Base-by-base conservation (phyloP, 345 rosid genomes). In the Sonneratia alba region DNA sequence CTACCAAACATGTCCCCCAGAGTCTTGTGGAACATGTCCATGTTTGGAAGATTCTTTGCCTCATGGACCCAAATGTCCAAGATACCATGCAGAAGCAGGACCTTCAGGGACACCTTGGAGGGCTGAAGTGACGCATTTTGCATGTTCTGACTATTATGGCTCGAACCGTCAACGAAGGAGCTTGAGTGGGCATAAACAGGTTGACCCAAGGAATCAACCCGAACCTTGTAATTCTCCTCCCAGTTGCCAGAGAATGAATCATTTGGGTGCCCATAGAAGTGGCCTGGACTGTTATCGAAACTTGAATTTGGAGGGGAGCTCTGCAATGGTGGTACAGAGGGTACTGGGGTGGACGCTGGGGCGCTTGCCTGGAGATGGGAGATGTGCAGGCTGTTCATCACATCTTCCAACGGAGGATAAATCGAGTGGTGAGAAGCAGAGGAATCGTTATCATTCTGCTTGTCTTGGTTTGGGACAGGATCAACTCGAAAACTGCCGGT, bases 1-100 rank as follows among this genome's bases (percentile, higher is more conserved):
- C 83, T 84, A 62, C 82, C 86, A 71, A 91, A 83, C 78, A 94
- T 68, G 73, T 88, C 89, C 16, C 93, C 98, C 67, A 94, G 69
- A 19, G 96, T 91, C 78, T 79, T 94, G 64, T 87, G 96, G 76
- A 94, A 87, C 85, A 87, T 78, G 77, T 91, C 98, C 97, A 91
- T 88, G 82, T 94, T 94, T 64, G 97, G 98, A 65, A 94, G 97
- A 81, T 86, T 86, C 67, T 69, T 83, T 3, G 98, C 97, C 69
- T 83, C 82, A 76, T 61, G 75, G 45, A 94, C 83, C 87, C 84
- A 86, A 53, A 91, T 88, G 78, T 94, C 97, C 79, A 94, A 79
- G 81, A 88, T 87, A n/a, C 98, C 98, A 72, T 94, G 98, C 38
- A 94, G 71, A 42, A 94, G 84, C 70, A 88, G 87, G 82, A 87